Conservation (phyloP, 2,329 filamentous ascomycete genomes). For the Zymoseptoria brevis region DNA sequence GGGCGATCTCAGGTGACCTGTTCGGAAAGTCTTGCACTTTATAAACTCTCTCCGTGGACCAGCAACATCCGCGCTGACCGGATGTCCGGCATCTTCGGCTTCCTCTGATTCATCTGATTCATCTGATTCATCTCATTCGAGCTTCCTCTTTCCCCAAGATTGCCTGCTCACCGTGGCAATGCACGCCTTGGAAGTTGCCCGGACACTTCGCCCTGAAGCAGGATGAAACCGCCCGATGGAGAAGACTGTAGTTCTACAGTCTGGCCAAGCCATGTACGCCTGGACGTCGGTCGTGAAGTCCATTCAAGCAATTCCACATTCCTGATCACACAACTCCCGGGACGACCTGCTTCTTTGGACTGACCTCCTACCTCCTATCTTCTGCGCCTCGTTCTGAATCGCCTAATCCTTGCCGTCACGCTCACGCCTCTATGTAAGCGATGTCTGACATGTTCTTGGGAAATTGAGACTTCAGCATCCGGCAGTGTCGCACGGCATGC, state of each 20-base stretch:
- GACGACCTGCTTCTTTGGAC: not conserved
- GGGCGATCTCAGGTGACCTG: no score
- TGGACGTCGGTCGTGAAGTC: not conserved
- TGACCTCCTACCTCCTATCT: not conserved
- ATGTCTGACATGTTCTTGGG: not conserved
- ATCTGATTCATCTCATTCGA: no score
- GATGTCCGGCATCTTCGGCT: no score
- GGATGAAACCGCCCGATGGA: not conserved
- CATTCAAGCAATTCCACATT: not conserved
- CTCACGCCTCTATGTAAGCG: not conserved
- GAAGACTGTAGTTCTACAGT: no score
- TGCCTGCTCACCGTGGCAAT: no score
- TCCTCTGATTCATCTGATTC: no score
- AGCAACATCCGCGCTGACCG: no score
- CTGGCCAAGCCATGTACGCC: not conserved
- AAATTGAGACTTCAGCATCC: not conserved
- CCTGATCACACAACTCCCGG: not conserved
- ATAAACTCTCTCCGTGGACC: no score
- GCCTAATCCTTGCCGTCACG: not conserved
- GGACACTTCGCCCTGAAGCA: not conserved
- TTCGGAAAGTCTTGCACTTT: no score
- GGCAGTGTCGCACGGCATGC: not conserved
- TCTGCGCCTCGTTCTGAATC: not conserved
- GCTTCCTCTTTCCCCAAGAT: no score
- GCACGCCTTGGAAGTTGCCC: no score